Evolutionary conservation across 495 filamentous ascomycete species (phyloP).

Genomic region (Aspergillus kassunensis): DNA sequence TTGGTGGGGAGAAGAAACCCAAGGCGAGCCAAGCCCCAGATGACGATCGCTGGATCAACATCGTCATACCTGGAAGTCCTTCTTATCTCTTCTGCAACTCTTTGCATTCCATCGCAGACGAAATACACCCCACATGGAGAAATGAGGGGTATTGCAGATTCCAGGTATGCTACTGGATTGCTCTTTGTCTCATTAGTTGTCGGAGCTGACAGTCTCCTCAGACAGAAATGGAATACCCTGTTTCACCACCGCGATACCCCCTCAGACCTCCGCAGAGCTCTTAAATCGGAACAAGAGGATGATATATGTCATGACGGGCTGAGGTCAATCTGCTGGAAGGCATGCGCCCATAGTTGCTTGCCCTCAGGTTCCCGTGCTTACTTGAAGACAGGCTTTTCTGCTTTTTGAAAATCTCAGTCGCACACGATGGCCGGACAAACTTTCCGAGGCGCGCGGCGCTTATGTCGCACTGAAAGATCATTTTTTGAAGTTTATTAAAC

Average conservation of each 20-base stretch:
- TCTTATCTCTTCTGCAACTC: slow-evolving; percentile 9
- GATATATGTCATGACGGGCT: slow-evolving; percentile 67
- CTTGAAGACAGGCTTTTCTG: slow-evolving; percentile 62
- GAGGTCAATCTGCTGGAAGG: slow-evolving; percentile 94
- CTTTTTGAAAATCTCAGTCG: slow-evolving; percentile 68
- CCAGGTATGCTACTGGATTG: slow-evolving; percentile 43
- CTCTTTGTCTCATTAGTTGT: neutral
- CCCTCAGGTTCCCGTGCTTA: slow-evolving; percentile 14
- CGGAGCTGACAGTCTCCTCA: slow-evolving; percentile 18
- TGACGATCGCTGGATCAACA: neutral
- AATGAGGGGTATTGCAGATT: slow-evolving; percentile 64
- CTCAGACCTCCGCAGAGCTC: slow-evolving; percentile 60
- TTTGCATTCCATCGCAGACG: slow-evolving; percentile 13
- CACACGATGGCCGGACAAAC: slow-evolving; percentile 61
- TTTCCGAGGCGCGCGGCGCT: slow-evolving; percentile 65
- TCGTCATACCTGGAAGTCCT: neutral
- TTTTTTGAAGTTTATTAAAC: slow-evolving; percentile 73
- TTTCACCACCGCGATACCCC: slow-evolving; percentile 56
- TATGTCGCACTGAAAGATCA: slow-evolving; percentile 70
- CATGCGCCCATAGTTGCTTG: slow-evolving; percentile 26
- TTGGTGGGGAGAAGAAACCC: neutral
- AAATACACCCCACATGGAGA: slow-evolving; percentile 22
- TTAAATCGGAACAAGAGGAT: slow-evolving; percentile 52
- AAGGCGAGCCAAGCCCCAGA: neutral
- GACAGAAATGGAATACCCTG: slow-evolving; percentile 64